Base-by-base conservation (phyloP, 495 filamentous ascomycete genomes). In the Tirmania nivea region DNA sequence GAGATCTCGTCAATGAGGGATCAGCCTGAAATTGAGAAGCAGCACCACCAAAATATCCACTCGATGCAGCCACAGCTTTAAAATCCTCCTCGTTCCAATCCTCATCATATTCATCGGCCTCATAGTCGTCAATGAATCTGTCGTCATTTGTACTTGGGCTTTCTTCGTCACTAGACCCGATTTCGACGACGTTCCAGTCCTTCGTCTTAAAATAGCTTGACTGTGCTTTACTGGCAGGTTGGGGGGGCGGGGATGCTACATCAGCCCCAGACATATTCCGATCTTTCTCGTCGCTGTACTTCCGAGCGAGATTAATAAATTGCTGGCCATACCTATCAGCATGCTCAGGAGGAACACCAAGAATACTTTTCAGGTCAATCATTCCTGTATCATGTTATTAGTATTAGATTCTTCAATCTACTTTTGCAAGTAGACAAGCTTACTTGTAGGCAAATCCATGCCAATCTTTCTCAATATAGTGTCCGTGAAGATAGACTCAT, bases 381-480 rank as follows among this genome's bases (percentile, higher is more conserved):
- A 45, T 19, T 4, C 39, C 39, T 45, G 39, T 19, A 19, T 14
- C 2, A 19, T 14, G 9, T 14, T 19, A 45, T 45, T 31, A 31
- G 39, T 8, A 45, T 45, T 45, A 45, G 4, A 6, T 4, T 7
- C 7, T 17, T 12, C 12, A 45, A 45, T 3, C 12, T 45, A 19
- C 17, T 1, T 45, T 8, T 45, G 12, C 2, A 14, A 45, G 5
- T 19, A 19, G 39, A 45, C 69, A 39, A 70, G 39, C 34, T 69
- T 71, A 66, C 75, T 69, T 59, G 75, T 80, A 57, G 89, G 80
- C 48, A 83, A 86, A 34, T 69, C 60, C 42, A 94, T 82, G 6
- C 77, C 85, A 81, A 97, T 94, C 60, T 85, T 79, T 25, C 86
- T 79, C 51, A 92, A 69, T 1, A 84, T 70, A 31, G 72, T 73